Evolutionary conservation across 495 filamentous ascomycete species (phyloP).

Genomic region (Aspergillus carlsbadensis): DNA sequence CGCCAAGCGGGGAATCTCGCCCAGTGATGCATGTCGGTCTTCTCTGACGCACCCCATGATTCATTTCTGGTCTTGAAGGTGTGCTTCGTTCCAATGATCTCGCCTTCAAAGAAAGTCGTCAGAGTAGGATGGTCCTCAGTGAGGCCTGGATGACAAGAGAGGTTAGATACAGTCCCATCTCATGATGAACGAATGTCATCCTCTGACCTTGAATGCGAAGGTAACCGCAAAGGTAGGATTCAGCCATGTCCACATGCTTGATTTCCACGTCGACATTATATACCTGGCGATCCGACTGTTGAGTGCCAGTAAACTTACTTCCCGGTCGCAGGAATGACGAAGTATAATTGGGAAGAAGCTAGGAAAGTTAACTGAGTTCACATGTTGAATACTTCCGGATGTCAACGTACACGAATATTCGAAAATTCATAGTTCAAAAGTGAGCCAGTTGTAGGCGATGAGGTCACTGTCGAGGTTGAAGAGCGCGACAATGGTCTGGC

Average conservation of each 20-base stretch:
- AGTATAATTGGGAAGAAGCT: slow-evolving; percentile 53
- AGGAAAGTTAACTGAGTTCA: slow-evolving; percentile 18
- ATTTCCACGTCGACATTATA: slow-evolving; percentile 98
- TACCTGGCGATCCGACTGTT: slow-evolving; percentile 83
- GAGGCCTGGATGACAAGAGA: slow-evolving; percentile 56
- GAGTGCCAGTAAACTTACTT: slow-evolving; percentile 84
- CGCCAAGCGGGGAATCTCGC: slow-evolving; percentile 83
- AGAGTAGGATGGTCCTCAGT: slow-evolving; percentile 94
- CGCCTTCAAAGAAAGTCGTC: slow-evolving; percentile 97
- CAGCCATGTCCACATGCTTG: slow-evolving; percentile 91
- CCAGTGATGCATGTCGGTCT: slow-evolving; percentile 94
- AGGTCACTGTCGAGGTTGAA: slow-evolving; percentile 26
- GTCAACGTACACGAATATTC: slow-evolving; percentile 59
- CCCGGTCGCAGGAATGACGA: slow-evolving; percentile 87
- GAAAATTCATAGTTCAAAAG: slow-evolving; percentile 65
- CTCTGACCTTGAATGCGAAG: slow-evolving; percentile 88
- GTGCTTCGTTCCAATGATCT: slow-evolving; percentile 95
- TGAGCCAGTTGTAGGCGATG: slow-evolving; percentile 38
- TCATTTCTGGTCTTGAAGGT: slow-evolving; percentile 87
- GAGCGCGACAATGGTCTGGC: slow-evolving; percentile 30
- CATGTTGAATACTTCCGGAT: neutral
- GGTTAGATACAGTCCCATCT: slow-evolving; percentile 17
- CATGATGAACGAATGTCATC: neutral
- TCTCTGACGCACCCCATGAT: slow-evolving; percentile 89
- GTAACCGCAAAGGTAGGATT: slow-evolving; percentile 95